phyloP scores from a whole-genome alignment of 176 grass and related monocot genomes.

The Avena insularis region DNA sequence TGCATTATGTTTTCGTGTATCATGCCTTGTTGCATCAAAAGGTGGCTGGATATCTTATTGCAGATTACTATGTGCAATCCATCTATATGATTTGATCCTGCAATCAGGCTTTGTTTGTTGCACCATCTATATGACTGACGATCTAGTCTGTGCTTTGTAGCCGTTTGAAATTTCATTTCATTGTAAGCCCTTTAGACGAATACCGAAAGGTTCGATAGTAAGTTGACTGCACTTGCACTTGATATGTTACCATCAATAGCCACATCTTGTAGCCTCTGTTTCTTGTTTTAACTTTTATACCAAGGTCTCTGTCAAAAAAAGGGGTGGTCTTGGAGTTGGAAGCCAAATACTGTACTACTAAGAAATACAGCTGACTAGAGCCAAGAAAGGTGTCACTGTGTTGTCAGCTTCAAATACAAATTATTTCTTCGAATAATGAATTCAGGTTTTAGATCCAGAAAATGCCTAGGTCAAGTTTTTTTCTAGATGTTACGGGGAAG shows the following conservation, averaged over 20 bases:
- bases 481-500: too few relatives aligned
- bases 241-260: neutral
- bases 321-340: neutral
- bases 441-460: too few relatives aligned
- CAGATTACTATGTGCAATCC: neutral
- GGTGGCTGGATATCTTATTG: too few relatives aligned
- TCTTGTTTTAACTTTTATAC: neutral
- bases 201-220: neutral
- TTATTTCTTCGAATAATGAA: too few relatives aligned
- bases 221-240: neutral
- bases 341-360: too few relatives aligned
- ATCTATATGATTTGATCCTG: neutral
- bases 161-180: neutral
- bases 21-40: neutral
- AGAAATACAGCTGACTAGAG: too few relatives aligned
- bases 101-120: neutral
- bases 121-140: neutral
- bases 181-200: neutral
- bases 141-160: neutral
- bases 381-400: too few relatives aligned
- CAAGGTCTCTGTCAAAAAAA: conserved; percentile 18
- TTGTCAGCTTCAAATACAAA: too few relatives aligned
- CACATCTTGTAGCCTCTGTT: neutral
- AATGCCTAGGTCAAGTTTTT: too few relatives aligned
- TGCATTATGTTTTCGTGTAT: neutral